Percentiles rank a stretch among this genome's conserved stretches.
These are phyloP conservation scores for Eucalyptus marginata DNA, from an alignment of 345 rosid species.

Conservation along the genomic window DNA sequence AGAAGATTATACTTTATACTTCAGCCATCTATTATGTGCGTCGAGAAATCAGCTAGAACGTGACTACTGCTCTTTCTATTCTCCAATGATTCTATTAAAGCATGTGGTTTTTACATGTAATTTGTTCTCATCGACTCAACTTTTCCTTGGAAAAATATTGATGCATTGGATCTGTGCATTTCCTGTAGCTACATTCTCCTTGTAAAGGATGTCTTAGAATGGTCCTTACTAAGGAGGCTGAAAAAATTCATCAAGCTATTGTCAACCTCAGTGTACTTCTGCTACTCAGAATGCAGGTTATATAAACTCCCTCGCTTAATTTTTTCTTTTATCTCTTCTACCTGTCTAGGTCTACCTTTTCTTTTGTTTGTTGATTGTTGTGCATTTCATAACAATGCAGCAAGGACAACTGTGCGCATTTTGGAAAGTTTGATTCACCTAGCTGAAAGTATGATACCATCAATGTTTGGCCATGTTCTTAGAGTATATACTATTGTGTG, in stretches of 20 bases:
- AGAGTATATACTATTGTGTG: not conserved
- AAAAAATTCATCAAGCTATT: conserved; percentile 69
- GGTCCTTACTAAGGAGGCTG: conserved; percentile 75
- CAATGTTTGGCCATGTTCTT: not conserved
- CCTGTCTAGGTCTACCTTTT: not conserved
- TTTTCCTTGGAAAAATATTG: not conserved
- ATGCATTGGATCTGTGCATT: not conserved
- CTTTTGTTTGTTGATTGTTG: not conserved
- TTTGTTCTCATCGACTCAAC: not conserved
- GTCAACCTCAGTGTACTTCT: conserved; percentile 90
- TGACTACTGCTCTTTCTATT: not conserved
- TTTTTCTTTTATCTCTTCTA: not conserved
- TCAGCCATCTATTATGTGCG: not conserved
- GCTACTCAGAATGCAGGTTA: conserved; percentile 82
- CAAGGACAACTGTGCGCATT: conserved; percentile 86
- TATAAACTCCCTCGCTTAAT: not conserved
- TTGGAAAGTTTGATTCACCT: conserved; percentile 86
- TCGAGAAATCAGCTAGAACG: not conserved
- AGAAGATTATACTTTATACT: not conserved
- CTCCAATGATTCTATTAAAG: not conserved
- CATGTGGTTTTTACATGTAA: not conserved
- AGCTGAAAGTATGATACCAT: conserved; percentile 55
- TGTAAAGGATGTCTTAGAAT: conserved; percentile 66
- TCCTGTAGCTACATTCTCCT: conserved; percentile 54
- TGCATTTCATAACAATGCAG: conserved; percentile 11